Conservation (phyloP, 2,329 filamentous ascomycete species). For the Colletotrichum navitas region DNA sequence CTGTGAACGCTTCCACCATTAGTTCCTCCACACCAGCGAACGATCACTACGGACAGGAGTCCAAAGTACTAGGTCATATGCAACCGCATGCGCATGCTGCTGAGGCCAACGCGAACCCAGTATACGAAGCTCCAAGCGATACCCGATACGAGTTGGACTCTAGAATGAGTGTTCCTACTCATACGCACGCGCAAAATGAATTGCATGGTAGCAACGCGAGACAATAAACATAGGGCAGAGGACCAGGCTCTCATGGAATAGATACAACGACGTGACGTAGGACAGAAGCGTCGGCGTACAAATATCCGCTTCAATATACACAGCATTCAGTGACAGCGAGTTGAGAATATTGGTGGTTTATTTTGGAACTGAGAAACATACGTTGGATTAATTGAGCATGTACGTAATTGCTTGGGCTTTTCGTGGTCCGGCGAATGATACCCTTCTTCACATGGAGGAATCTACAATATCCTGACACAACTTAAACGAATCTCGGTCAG, state of each 20-base stretch:
- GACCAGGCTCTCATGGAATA: not conserved
- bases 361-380: not conserved
- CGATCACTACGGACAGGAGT: slow-evolving; percentile 31
- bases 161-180: not conserved
- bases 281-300: not conserved
- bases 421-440: not conserved
- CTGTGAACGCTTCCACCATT: slow-evolving; percentile 18
- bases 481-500: fast-evolving
- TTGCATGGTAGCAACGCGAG: not conserved
- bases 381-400: not conserved
- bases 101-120: slow-evolving; percentile 27
- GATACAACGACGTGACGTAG: no score
- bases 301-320: not conserved
- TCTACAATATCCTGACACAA: no score
- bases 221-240: not conserved
- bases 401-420: not conserved
- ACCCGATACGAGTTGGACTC: slow-evolving; percentile 36
- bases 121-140: slow-evolving; percentile 36
- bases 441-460: not conserved
- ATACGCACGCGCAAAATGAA: not conserved
- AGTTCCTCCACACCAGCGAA: not conserved
- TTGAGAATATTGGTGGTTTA: no score
- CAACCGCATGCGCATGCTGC: slow-evolving; percentile 32
- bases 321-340: not conserved
- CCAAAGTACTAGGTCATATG: slow-evolving; percentile 26